These are phyloP conservation scores for Magnolia sinica DNA, from an alignment of 164 flowering plant genomes.

Conservation along the genomic window DNA sequence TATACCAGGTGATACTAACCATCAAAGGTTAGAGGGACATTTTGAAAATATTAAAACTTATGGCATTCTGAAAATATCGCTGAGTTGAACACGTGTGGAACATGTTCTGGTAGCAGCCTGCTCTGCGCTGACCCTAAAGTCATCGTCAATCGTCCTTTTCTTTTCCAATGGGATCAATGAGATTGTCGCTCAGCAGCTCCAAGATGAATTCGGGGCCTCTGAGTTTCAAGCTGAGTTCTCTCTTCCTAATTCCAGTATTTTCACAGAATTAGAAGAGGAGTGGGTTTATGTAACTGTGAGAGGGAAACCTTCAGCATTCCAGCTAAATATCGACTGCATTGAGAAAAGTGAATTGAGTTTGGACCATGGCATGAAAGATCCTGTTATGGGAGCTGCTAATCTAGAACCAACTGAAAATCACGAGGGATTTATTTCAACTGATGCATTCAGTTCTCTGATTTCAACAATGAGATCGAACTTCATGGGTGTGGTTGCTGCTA, in stretches of 20 bases:
- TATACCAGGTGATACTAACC: too few species aligned
- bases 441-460: conserved; percentile 42
- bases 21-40: too few species aligned
- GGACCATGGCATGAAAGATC: conserved; percentile 8
- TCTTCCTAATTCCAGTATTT: conserved; percentile 28
- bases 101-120: conserved; percentile 49
- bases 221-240: conserved; percentile 31
- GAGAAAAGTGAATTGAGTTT: conserved; percentile 10
- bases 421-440: conserved; percentile 9
- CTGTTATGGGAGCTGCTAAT: conserved; percentile 6
- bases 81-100: conserved; percentile 38
- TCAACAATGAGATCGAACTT: conserved; percentile 31
- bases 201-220: conserved; percentile 50
- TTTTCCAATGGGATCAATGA: conserved; percentile 59
- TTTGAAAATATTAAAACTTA: too few species aligned
- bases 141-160: conserved; percentile 63
- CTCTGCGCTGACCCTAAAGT: conserved; percentile 39
- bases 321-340: conserved; percentile 38
- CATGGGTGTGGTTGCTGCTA: conserved; percentile 16
- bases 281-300: conserved; percentile 48
- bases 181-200: conserved; percentile 29
- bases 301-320: conserved; percentile 23
- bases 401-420: conserved; percentile 6
- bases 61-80: too few species aligned
- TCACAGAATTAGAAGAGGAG: conserved; percentile 47